Evolutionary conservation across 1,284 basidiomycete species (phyloP), one percentile per base, ranked within the genome.

Genomic region (Puccinia novopanici): DNA sequence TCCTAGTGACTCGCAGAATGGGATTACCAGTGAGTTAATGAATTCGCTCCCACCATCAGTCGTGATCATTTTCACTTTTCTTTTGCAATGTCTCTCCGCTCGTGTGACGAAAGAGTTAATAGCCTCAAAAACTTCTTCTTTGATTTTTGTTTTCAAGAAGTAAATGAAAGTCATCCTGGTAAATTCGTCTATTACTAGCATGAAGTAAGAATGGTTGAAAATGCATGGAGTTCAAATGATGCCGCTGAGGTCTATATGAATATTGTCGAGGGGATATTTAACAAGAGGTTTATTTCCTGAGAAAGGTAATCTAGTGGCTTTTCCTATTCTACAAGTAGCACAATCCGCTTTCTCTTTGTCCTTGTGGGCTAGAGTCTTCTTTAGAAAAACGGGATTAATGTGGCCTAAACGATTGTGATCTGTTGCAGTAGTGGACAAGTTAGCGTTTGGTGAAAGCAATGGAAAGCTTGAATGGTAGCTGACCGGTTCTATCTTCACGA

Each of bases 321-420:
- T 67, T 8, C 63, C 22, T 5, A 67, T 67, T 22, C 10, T 24
- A 24, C 63, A 67, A 10, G 42, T 67, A 17, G 37, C 63, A 45
- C 63, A 67, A 6, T 6, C 6, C 3, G 37, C 30, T 8, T 40
- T 17, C 4, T 10, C 12, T 24, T 37, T 67, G 22, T 57, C 55
- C 9, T 52, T 19, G 8, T 27, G 30, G 5, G 19, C 30, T 0
- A 30, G 15, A 27, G 54, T 50, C 13, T 54, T 50, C 3, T 55
- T 52, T 5, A 72, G 70, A 27, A 54, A 72, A 5, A 13, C 13
- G 2, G 34, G 70, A 17, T 50, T 72, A 3, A 72, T 27, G 54
- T 72, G 48, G 30, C 70, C 70, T 72, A 54, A 19, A 1, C 50
- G n/a, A 34, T 72, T 50, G 48, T 72, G 70, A 54, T 72, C 48